Evolutionary conservation across 75 land plant species (phyloP), one percentile per base, ranked within the genome.

Genomic region (Ceratopteris richardii): DNA sequence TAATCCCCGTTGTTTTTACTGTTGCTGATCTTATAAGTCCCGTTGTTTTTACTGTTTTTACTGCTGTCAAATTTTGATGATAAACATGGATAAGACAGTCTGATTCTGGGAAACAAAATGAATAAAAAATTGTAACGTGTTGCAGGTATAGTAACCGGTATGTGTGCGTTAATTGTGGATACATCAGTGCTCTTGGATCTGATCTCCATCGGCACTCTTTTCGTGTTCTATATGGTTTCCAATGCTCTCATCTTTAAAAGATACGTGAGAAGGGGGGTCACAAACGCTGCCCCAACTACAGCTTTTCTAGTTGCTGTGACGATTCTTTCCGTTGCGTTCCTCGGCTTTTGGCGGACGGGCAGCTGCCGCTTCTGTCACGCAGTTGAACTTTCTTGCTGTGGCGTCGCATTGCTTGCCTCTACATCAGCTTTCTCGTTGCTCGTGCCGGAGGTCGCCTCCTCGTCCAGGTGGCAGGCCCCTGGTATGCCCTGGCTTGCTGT

Each of bases 401-500:
- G 0, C 47, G 72, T 0, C 72, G 60, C 2, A 24, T 33, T 33
- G 37, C 37, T 33, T 4, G 37, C 37, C 37, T 33, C 70, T 19
- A 44, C 70, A 10, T 63, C 58, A 12, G 51, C 58, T 5, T 85
- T 85, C 66, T 63, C 43, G 9, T 56, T 51, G 44, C 37, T 66
- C 44, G 81, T 75, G 39, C 76, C 82, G 1, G 79, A 74, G 56
- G 77, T 71, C 1, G 0, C 73, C 69, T 31, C 64, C 72, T 37
- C 37, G 7, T 9, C 37, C 7, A 33, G 37, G 7, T 82, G 90
- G 90, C 80, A 82, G 0, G 82, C 82, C 21, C 98, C 98, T 0
- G 40, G 72, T 56, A 83, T 90, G 90, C 98, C 96, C 24, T 89
- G 84, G 85, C 41, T 89, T 1, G 85, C 98, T 16, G 72, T 85